These are phyloP conservation scores for Colletotrichum sp. DNA, from an alignment of 2,329 filamentous ascomycete genomes.

Conservation along the genomic window DNA sequence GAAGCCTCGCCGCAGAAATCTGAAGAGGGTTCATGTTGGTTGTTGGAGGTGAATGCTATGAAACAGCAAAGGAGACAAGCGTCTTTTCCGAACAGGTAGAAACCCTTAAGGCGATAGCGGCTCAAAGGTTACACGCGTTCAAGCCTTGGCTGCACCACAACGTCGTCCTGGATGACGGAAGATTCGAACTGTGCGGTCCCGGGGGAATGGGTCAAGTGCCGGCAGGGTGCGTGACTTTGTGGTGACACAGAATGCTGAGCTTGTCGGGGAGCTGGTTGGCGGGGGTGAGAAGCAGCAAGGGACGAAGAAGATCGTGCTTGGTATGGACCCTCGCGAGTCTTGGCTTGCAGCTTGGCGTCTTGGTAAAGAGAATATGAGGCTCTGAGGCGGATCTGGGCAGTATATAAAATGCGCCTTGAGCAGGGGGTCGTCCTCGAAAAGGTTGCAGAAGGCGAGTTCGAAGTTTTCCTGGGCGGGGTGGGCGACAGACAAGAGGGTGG, in stretches of 20 bases:
- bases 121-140: background rate
- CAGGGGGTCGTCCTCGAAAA: background rate
- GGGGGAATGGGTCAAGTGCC: background rate
- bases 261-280: background rate
- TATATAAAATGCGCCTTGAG: slow-evolving; percentile 13
- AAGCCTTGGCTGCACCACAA: background rate
- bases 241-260: background rate
- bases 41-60: background rate
- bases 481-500: background rate
- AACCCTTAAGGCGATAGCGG: background rate
- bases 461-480: background rate
- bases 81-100: background rate
- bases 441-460: background rate
- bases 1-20: slow-evolving; percentile 16
- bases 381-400: background rate
- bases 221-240: background rate
- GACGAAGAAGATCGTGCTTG: background rate
- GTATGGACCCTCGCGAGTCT: slow-evolving; percentile 6
- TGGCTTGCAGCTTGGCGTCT: slow-evolving; percentile 21
- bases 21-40: slow-evolving; percentile 12
- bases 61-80: background rate
- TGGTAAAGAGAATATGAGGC: background rate
- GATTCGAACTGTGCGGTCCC: background rate
- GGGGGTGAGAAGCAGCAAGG: background rate
- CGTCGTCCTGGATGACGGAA: background rate